Evolutionary conservation across 345 rosid species (phyloP).

Genomic region (Psidium guajava): DNA sequence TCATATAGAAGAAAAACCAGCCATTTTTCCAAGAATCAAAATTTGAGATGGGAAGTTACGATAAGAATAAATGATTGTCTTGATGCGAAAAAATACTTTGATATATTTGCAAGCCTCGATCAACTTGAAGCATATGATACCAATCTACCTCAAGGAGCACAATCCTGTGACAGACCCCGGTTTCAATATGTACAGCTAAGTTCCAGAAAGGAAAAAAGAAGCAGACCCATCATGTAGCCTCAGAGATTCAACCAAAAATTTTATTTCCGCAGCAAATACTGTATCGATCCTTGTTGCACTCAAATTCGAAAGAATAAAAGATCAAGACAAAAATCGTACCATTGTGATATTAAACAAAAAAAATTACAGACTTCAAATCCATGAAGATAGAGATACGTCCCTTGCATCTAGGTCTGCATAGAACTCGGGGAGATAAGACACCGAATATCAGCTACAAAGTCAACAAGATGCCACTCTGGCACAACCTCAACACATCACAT

Average conservation of each 20-base stretch:
- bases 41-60: background rate
- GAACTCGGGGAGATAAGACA: background rate
- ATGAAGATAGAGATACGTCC: background rate
- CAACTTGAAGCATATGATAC: background rate
- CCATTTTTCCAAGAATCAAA: background rate
- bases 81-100: background rate
- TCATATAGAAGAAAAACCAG: background rate
- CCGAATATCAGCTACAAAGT: background rate
- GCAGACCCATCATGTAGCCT: background rate
- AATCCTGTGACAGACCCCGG: background rate
- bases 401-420: background rate
- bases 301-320: background rate
- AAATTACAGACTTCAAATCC: background rate
- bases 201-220: background rate
- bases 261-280: background rate
- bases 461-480: background rate
- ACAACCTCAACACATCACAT: background rate
- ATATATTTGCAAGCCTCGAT: background rate
- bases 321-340: background rate
- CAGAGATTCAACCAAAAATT: background rate
- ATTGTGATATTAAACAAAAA: background rate
- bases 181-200: background rate
- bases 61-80: background rate
- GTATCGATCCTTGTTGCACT: background rate
- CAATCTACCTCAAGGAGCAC: background rate